A percentile compares a stretch with the other conserved stretches of the same genome.
Conservation (phyloP, 371 early-diverging fungal species). For the Caulochytrium protostelioides region DNA sequence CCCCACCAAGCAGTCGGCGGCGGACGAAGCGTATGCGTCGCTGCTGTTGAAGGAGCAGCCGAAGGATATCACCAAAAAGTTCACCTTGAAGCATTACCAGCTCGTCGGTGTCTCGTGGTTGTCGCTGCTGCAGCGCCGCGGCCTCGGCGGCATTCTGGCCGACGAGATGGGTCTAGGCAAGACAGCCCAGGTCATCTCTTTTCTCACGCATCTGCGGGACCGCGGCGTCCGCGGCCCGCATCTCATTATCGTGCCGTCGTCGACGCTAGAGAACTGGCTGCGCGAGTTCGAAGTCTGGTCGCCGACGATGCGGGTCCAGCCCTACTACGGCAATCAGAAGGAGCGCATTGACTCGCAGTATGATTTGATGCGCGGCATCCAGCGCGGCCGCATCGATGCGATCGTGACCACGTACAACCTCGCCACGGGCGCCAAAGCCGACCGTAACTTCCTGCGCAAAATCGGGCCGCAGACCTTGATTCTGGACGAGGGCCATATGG, state of each 20-base stretch:
- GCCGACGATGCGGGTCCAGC: slow-evolving; percentile 36
- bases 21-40: background rate
- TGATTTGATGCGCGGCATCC: slow-evolving; percentile 4
- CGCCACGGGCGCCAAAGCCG: slow-evolving; percentile 47
- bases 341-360: slow-evolving; percentile 38
- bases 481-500: slow-evolving; percentile 73
- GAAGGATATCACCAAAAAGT: slow-evolving; percentile 20
- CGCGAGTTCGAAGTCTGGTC: slow-evolving; percentile 56
- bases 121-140: slow-evolving; percentile 48
- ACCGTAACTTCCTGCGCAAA: slow-evolving; percentile 45
- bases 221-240: slow-evolving; percentile 40
- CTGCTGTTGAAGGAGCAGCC: slow-evolving; percentile 25
- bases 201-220: slow-evolving; percentile 44
- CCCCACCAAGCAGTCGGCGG: slow-evolving; percentile 7
- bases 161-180: slow-evolving; percentile 98
- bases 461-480: slow-evolving; percentile 40
- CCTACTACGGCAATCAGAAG: slow-evolving; percentile 47
- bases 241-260: slow-evolving; percentile 68
- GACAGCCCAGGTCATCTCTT: slow-evolving; percentile 82
- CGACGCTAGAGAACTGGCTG: slow-evolving; percentile 70
- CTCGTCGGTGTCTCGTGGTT: slow-evolving; percentile 87
- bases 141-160: slow-evolving; percentile 66
- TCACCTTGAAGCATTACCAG: slow-evolving; percentile 70
- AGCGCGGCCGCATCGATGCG: slow-evolving; percentile 7
- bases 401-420: slow-evolving; percentile 47